Percentiles rank a stretch among this genome's conserved stretches.
Evolutionary conservation across 345 rosid genomes (phyloP).

Genomic region (Sisymbrium altissimum): DNA sequence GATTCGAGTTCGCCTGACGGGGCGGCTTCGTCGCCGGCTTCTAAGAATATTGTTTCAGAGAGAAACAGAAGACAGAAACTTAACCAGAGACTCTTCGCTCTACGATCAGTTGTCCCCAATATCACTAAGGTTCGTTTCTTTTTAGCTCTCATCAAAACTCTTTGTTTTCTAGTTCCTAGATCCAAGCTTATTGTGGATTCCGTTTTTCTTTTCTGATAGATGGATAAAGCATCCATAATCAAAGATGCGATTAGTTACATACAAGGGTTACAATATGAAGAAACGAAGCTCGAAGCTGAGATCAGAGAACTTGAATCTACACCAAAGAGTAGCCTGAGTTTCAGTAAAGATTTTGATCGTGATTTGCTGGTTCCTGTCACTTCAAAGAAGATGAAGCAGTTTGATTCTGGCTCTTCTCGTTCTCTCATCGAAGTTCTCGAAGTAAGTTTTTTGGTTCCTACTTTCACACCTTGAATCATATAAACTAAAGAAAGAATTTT

Average conservation of each 20-base stretch:
- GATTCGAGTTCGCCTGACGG: constrained; percentile 98
- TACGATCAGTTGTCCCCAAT: constrained; percentile 91
- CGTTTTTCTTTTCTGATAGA: constrained; percentile 36
- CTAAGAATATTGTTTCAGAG: constrained; percentile 88
- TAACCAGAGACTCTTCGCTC: constrained; percentile 82
- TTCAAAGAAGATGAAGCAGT: constrained; percentile 68
- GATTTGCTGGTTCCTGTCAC: constrained; percentile 56
- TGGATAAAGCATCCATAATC: constrained; percentile 99
- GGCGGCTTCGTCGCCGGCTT: constrained; percentile 65
- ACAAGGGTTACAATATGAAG: constrained; percentile 76
- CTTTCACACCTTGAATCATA: not conserved
- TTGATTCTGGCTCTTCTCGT: constrained; percentile 39
- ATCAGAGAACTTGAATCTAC: constrained; percentile 70
- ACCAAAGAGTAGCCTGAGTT: constrained; percentile 37
- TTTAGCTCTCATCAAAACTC: not conserved
- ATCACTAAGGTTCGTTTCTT: constrained; percentile 62
- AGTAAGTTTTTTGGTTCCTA: constrained; percentile 14
- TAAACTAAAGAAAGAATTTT: not conserved
- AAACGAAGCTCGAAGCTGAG: constrained; percentile 63
- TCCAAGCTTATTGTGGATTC: not conserved
- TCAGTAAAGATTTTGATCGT: constrained; percentile 45
- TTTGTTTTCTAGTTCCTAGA: not conserved
- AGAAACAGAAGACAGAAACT: constrained; percentile 88
- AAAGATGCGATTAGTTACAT: constrained; percentile 93
- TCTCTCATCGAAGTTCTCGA: constrained; percentile 65